Conservation (phyloP, 352 stramenopile species). For the Phytophthora uliginosa region DNA sequence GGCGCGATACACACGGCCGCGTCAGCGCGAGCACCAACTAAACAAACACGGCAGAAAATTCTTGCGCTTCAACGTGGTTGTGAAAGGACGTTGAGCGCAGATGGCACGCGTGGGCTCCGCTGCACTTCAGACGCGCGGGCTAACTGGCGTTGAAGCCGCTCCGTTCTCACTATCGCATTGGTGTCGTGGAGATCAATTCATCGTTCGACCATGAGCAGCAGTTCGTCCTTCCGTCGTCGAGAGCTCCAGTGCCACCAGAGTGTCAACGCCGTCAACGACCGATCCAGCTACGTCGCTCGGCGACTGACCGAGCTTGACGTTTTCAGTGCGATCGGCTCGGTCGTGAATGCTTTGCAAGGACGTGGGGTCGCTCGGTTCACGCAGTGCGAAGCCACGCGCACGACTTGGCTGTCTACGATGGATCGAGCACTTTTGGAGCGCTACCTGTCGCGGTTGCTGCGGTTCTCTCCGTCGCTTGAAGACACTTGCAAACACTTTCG, state of each 20-base stretch:
- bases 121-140: conserved; percentile 7
- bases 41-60: conserved; percentile 18
- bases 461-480: conserved; percentile 23
- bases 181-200: not conserved
- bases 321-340: conserved; percentile 12
- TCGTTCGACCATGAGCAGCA: conserved; percentile 7
- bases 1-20: conserved; percentile 13
- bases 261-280: conserved; percentile 14
- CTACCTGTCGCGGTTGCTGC: conserved; percentile 15
- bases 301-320: conserved; percentile 21
- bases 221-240: conserved; percentile 18
- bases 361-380: conserved; percentile 10
- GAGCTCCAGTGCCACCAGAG: conserved; percentile 19
- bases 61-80: conserved; percentile 32
- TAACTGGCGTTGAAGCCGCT: not conserved
- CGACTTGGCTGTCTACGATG: conserved; percentile 5
- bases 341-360: conserved; percentile 15
- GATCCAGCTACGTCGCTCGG: conserved; percentile 26
- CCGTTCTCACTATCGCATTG: conserved; percentile 18
- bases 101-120: conserved; percentile 20
- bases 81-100: conserved; percentile 21
- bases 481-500: conserved; percentile 11
- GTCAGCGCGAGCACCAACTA: conserved; percentile 6
- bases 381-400: conserved; percentile 17
- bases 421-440: conserved; percentile 21